Conservation (phyloP, 2,329 filamentous ascomycete genomes). For the Magnaporthiopsis poae region DNA sequence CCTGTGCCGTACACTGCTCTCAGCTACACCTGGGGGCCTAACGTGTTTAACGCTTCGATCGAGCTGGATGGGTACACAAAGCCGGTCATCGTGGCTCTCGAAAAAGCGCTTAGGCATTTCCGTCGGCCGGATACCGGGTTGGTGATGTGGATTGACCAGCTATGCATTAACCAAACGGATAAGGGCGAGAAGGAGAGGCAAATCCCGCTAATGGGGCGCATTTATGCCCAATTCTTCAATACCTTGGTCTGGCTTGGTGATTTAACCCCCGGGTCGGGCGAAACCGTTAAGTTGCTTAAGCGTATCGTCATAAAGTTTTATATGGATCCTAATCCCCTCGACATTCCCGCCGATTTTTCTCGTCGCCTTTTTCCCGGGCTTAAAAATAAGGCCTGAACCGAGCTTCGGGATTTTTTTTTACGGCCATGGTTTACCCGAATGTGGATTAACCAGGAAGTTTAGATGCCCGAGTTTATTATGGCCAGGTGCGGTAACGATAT, state of each 20-base stretch:
- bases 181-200: constrained; percentile 9
- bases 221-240: constrained; percentile 7
- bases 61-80: not conserved
- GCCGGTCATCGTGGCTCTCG: not conserved
- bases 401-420: not conserved
- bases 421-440: not conserved
- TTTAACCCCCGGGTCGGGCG: not conserved
- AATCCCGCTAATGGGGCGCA: constrained; percentile 10
- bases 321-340: not conserved
- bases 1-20: constrained; percentile 1
- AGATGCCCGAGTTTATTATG: not conserved
- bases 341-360: not conserved
- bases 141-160: constrained; percentile 10
- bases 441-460: not conserved
- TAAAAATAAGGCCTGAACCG: not conserved
- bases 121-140: not conserved
- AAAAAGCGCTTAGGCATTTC: not conserved
- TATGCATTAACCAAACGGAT: constrained; percentile 13
- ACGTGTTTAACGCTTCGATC: not conserved
- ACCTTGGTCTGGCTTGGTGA: constrained; percentile 1
- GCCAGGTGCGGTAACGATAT: not conserved
- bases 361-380: not conserved
- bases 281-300: not conserved
- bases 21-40: constrained; percentile 3
- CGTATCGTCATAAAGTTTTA: not conserved